Conservation (phyloP, 176 grass and related monocot genomes). For the Cenchrus purpureus region DNA sequence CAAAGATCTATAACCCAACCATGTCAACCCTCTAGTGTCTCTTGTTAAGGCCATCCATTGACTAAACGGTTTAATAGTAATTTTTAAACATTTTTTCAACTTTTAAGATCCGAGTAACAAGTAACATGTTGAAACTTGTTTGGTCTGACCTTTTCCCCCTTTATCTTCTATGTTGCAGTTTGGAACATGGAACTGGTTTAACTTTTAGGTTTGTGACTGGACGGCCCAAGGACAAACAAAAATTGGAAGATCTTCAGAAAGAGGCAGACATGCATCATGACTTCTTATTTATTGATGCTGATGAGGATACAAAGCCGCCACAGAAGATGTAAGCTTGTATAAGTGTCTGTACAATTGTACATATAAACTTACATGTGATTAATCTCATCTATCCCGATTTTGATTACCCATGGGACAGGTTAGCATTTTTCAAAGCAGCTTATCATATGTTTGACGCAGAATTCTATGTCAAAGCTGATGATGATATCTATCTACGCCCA, state of each 20-base stretch:
- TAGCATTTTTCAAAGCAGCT: slow-evolving; percentile 97
- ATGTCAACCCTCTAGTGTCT: background rate
- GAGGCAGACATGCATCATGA: slow-evolving; percentile 88
- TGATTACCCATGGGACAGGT: slow-evolving; percentile 54
- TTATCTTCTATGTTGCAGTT: slow-evolving; percentile 59
- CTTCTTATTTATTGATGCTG: slow-evolving; percentile 88
- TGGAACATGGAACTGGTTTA: slow-evolving; percentile 84
- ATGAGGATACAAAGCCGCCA: slow-evolving; percentile 78
- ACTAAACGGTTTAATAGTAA: background rate
- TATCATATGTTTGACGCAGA: slow-evolving; percentile 93
- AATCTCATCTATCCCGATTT: slow-evolving; percentile 29
- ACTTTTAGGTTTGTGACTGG: slow-evolving; percentile 93
- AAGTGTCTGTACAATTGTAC: slow-evolving; percentile 8
- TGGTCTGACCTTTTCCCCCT: background rate
- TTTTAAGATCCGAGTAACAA: background rate
- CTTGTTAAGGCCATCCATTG: background rate
- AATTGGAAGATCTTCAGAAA: slow-evolving; percentile 79
- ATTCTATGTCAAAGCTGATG: slow-evolving; percentile 92
- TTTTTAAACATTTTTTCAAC: background rate
- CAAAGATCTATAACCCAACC: background rate
- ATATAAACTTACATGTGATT: slow-evolving; percentile 37
- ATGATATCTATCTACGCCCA: slow-evolving; percentile 96
- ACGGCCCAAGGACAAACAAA: slow-evolving; percentile 68
- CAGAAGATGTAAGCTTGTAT: slow-evolving; percentile 72
- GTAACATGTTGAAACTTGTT: background rate